phyloP scores from a whole-genome alignment of 257 asterid species.

The Solanum clarkiae region DNA sequence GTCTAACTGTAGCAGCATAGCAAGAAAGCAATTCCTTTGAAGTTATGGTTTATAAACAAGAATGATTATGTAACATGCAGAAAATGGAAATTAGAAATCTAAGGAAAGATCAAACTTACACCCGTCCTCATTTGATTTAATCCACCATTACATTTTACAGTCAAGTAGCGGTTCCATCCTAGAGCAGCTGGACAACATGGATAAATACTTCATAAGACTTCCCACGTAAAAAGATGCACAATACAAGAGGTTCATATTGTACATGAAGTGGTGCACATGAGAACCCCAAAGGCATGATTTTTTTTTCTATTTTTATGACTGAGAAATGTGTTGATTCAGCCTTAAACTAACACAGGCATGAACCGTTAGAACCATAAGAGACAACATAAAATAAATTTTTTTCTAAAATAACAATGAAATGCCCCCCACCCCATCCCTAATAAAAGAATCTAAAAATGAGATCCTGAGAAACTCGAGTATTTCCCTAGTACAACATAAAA shows the following conservation, averaged over 20 bases:
- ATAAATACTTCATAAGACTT: neutral
- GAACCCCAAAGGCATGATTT: neutral
- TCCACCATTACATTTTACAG: conserved; percentile 90
- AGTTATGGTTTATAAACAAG: neutral
- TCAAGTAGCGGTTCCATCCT: conserved; percentile 55
- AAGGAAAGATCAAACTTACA: conserved; percentile 26
- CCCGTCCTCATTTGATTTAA: conserved; percentile 96
- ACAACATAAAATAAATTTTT: neutral
- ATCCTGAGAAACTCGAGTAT: neutral
- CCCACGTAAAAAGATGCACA: neutral
- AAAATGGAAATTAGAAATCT: neutral
- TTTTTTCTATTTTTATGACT: neutral
- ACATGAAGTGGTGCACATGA: neutral
- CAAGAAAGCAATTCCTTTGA: neutral
- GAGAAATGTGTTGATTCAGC: neutral
- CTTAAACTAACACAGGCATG: neutral
- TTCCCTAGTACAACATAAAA: neutral
- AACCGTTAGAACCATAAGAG: neutral
- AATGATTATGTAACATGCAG: neutral
- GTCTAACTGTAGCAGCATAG: neutral
- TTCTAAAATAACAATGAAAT: neutral
- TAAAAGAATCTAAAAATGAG: neutral
- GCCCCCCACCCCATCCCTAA: no score
- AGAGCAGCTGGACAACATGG: conserved; percentile 34
- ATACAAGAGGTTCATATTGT: neutral